Evolutionary conservation across 2,329 filamentous ascomycete genomes (phyloP).

Genomic region (Byssoonygena ceratinophila): DNA sequence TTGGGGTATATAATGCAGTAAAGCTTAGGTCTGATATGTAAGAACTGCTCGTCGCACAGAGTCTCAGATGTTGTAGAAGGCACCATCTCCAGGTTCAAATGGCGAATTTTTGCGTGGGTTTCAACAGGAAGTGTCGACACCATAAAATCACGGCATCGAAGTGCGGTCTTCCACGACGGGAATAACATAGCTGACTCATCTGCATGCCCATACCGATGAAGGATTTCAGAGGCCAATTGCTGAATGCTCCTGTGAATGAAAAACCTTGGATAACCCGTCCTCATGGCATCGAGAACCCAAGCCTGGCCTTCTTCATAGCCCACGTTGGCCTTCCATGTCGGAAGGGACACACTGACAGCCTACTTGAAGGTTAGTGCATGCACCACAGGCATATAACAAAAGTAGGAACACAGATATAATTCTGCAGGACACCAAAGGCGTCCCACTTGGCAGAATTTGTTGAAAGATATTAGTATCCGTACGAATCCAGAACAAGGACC

Average conservation of each 20-base stretch:
- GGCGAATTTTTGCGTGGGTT: conserved; percentile 42
- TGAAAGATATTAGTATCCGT: no score
- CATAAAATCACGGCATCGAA: conserved; percentile 65
- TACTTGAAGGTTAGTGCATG: conserved; percentile 29
- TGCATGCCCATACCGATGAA: conserved; percentile 47
- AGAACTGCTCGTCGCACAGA: conserved; percentile 39
- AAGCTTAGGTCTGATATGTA: conserved; percentile 45
- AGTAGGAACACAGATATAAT: not conserved
- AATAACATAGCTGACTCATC: conserved; percentile 68
- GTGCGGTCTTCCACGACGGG: conserved; percentile 59
- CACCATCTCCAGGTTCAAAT: conserved; percentile 45
- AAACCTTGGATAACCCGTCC: conserved; percentile 87
- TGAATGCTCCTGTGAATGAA: conserved; percentile 80
- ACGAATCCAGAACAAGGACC: not conserved
- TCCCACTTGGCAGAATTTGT: no score
- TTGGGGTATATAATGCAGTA: conserved; percentile 62
- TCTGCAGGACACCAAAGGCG: no score
- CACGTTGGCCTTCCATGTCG: conserved; percentile 83
- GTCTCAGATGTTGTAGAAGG: conserved; percentile 54
- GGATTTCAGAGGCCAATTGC: conserved; percentile 58
- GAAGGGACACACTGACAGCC: conserved; percentile 93
- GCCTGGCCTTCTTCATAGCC: conserved; percentile 87
- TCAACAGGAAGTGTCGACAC: conserved; percentile 28
- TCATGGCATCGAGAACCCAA: conserved; percentile 77
- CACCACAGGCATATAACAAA: not conserved